Evolutionary conservation across 768 basidiomycete species (phyloP).

Genomic region (Leccinum boreale): DNA sequence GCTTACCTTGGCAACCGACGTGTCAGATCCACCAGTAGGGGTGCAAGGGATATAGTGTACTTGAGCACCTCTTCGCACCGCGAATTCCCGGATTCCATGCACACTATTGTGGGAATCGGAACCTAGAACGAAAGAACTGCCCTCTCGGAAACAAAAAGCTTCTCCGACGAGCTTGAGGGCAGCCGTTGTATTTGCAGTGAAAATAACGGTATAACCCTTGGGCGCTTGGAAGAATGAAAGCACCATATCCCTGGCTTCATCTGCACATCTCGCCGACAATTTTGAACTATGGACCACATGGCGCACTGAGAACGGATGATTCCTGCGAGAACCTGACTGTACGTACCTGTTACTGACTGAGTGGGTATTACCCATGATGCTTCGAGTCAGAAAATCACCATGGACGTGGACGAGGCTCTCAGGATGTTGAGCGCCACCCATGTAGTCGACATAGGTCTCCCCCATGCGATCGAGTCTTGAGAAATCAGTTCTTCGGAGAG

Average conservation of each 20-base stretch:
- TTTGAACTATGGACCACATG: slow-evolving; percentile 49
- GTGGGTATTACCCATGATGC: slow-evolving; percentile 79
- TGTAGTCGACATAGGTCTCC: slow-evolving; percentile 83
- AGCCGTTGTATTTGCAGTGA: slow-evolving; percentile 76
- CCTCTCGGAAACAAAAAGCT: slow-evolving; percentile 63
- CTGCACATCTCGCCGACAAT: slow-evolving; percentile 60
- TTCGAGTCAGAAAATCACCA: slow-evolving; percentile 61
- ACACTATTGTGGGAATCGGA: slow-evolving; percentile 84
- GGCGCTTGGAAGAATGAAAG: slow-evolving; percentile 77
- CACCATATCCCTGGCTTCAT: slow-evolving; percentile 69
- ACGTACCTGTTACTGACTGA: slow-evolving; percentile 81
- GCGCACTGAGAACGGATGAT: background rate
- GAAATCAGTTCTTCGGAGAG: slow-evolving; percentile 62
- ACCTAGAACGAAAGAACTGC: slow-evolving; percentile 63
- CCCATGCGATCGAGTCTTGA: slow-evolving; percentile 53
- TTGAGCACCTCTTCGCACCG: slow-evolving; percentile 48
- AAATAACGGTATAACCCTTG: slow-evolving; percentile 74
- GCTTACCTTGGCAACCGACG: slow-evolving; percentile 55
- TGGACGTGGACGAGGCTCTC: slow-evolving; percentile 73
- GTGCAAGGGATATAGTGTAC: slow-evolving; percentile 66
- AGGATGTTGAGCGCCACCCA: slow-evolving; percentile 81
- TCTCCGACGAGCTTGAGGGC: slow-evolving; percentile 84
- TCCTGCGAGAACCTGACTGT: slow-evolving; percentile 6
- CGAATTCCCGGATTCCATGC: slow-evolving; percentile 77
- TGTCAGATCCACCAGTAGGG: slow-evolving; percentile 61